Percentiles rank a stretch among this genome's conserved stretches.
phyloP scores from a whole-genome alignment of 495 filamentous ascomycete genomes.

The Aspergillus panamensis region DNA sequence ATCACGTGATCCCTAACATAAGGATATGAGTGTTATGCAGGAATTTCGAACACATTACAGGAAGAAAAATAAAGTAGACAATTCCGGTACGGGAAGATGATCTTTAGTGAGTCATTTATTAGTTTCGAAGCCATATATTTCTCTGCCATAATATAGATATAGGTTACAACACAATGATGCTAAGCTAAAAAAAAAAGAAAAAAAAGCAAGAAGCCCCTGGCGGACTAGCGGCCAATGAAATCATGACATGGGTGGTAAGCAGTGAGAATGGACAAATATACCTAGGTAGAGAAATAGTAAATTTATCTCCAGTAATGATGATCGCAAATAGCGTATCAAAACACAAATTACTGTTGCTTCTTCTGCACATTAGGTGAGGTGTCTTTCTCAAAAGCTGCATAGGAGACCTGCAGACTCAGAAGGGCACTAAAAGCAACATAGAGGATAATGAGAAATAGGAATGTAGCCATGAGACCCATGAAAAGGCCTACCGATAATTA shows the following conservation, averaged over 20 bases:
- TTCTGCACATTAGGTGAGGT: conserved; percentile 82
- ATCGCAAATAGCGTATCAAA: conserved; percentile 8
- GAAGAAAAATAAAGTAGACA: too few relatives aligned
- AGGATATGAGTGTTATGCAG: too few relatives aligned
- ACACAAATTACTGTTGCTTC: conserved; percentile 59
- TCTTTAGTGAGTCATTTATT: background rate
- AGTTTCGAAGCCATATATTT: conserved; percentile 2
- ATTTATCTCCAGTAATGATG: background rate
- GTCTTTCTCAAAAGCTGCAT: conserved; percentile 95
- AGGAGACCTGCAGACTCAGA: conserved; percentile 77
- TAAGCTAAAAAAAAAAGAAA: background rate
- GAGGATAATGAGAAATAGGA: conserved; percentile 71
- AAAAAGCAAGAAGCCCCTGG: background rate
- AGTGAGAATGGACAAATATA: background rate
- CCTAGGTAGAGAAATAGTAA: background rate
- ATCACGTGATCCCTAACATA: conserved; percentile 4
- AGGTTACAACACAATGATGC: background rate
- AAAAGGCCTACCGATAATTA: conserved; percentile 62
- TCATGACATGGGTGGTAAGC: background rate
- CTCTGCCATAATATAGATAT: conserved; percentile 3
- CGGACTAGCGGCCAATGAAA: background rate
- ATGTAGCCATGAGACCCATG: conserved; percentile 65
- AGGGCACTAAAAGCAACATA: conserved; percentile 74
- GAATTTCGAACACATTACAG: too few relatives aligned
- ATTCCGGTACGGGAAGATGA: too few relatives aligned